Evolutionary conservation across 345 rosid genomes (phyloP).

Genomic region (Lepidium africanum): DNA sequence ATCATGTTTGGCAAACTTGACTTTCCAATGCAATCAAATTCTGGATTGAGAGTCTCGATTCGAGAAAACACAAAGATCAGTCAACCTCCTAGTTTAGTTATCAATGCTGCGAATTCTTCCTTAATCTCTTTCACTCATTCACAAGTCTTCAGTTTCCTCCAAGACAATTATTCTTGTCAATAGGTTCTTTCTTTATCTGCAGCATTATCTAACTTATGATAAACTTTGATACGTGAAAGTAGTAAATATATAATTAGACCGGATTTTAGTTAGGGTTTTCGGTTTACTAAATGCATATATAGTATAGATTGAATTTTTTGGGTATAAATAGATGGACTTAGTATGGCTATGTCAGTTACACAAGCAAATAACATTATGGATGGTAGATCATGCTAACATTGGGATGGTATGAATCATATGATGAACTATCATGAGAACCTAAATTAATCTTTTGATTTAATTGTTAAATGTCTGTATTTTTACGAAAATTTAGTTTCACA

Average conservation of each 20-base stretch:
- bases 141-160: conserved; percentile 41
- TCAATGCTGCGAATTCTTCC: conserved; percentile 55
- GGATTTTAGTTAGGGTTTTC: not conserved
- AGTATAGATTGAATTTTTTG: too few species aligned
- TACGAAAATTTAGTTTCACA: too few species aligned
- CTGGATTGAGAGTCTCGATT: conserved; percentile 50
- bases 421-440: too few species aligned
- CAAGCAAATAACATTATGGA: too few species aligned
- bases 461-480: too few species aligned
- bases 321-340: too few species aligned
- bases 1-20: conserved; percentile 46
- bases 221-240: not conserved
- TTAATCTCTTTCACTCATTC: conserved; percentile 46
- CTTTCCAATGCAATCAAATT: conserved; percentile 38
- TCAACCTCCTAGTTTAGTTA: conserved; percentile 42
- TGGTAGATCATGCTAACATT: too few species aligned
- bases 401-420: too few species aligned
- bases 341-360: too few species aligned
- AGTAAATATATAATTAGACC: not conserved
- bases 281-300: not conserved
- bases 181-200: conserved; percentile 31
- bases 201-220: not conserved
- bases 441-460: too few species aligned
- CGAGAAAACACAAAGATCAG: conserved; percentile 37
- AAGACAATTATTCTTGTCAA: conserved; percentile 27